A percentile compares a stretch with the other conserved stretches of the same genome.
phyloP scores from a whole-genome alignment of 176 grass and related monocot genomes.

The Hsuehochloa calcarea region DNA sequence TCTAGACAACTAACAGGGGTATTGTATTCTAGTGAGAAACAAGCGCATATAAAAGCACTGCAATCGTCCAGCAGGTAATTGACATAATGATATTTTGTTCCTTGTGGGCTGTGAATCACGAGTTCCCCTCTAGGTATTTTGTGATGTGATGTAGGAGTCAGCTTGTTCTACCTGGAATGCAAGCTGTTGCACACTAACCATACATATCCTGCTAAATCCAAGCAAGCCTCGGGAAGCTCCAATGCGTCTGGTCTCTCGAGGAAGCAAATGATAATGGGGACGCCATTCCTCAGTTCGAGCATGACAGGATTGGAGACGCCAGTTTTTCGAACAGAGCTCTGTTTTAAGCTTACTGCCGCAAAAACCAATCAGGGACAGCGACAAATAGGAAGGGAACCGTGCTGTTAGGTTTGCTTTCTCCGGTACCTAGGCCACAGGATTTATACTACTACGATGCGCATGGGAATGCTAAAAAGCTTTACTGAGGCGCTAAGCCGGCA shows the following conservation, averaged over 20 bases:
- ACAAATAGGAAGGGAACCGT: constrained; percentile 28
- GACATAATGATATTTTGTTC: neutral
- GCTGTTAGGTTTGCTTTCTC: constrained; percentile 23
- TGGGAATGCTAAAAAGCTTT: constrained; percentile 35
- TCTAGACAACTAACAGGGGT: neutral
- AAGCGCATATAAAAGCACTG: neutral
- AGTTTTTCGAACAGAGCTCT: neutral
- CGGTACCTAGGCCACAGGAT: constrained; percentile 26
- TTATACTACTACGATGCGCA: neutral
- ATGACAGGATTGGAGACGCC: neutral
- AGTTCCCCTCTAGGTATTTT: neutral
- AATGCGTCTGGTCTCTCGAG: neutral
- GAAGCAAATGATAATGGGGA: constrained; percentile 24
- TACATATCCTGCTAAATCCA: neutral
- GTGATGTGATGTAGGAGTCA: neutral
- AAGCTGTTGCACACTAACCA: neutral
- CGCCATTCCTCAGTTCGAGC: neutral
- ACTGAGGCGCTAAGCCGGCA: neutral
- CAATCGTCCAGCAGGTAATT: neutral
- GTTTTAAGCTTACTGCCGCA: neutral
- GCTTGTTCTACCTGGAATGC: neutral
- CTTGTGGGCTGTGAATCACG: neutral
- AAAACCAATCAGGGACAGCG: neutral
- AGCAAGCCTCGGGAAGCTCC: neutral
- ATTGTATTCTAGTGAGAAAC: neutral